These are phyloP conservation scores for Zarea fungicola DNA, from an alignment of 2,329 filamentous ascomycete genomes.

Conservation along the genomic window DNA sequence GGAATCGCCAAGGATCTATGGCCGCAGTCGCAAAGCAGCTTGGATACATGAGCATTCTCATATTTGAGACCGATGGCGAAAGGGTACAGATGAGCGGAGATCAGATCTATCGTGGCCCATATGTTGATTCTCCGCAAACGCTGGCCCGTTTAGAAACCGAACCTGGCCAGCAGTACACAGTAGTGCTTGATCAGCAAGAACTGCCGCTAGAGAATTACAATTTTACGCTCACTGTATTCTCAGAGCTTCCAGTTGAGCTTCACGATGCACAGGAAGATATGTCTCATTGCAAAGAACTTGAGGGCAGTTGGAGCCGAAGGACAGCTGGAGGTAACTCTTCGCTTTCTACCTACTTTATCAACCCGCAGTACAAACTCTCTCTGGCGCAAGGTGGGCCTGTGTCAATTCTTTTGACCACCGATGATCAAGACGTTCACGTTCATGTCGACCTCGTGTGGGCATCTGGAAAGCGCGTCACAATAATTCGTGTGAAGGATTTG, in stretches of 20 bases:
- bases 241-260: slow-evolving; percentile 56
- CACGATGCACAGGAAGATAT: slow-evolving; percentile 57
- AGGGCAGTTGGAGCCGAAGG: slow-evolving; percentile 67
- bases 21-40: slow-evolving; percentile 47
- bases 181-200: slow-evolving; percentile 74
- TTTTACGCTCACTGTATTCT: slow-evolving; percentile 86
- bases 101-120: slow-evolving; percentile 70
- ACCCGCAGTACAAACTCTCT: slow-evolving; percentile 76
- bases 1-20: slow-evolving; percentile 35
- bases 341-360: slow-evolving; percentile 70
- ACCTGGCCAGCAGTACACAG: slow-evolving; percentile 42
- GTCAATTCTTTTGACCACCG: slow-evolving; percentile 68
- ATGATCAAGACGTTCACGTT: slow-evolving; percentile 62
- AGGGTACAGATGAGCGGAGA: slow-evolving; percentile 70
- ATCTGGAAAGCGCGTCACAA: slow-evolving; percentile 63
- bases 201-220: slow-evolving; percentile 68
- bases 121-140: slow-evolving; percentile 89
- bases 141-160: slow-evolving; percentile 60
- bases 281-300: slow-evolving; percentile 50
- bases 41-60: slow-evolving; percentile 83
- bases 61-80: slow-evolving; percentile 67
- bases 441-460: slow-evolving; percentile 84
- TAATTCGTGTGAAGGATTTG: slow-evolving; percentile 70
- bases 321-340: slow-evolving; percentile 82
- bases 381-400: slow-evolving; percentile 55